phyloP scores from a whole-genome alignment of 1,284 basidiomycete genomes.

The Singerocomus inundabilis region DNA sequence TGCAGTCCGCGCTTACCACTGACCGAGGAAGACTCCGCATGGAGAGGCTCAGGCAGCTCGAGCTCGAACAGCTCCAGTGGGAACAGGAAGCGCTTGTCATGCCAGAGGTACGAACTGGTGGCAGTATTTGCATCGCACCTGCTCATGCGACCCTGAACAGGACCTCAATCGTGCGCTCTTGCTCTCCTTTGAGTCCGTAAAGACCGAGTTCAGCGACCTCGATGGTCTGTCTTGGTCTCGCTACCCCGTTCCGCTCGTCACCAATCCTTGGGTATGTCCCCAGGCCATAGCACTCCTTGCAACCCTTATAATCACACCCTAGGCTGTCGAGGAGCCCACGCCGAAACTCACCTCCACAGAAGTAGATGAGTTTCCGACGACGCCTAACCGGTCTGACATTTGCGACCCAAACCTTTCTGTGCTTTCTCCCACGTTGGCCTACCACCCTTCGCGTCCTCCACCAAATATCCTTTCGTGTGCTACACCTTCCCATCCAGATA shows the following conservation, averaged over 20 bases:
- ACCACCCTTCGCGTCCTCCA: constrained; percentile 8
- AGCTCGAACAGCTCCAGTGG: constrained; percentile 47
- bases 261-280: constrained; percentile 28
- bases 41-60: constrained; percentile 34
- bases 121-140: too few species aligned
- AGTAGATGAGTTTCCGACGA: constrained; percentile 14
- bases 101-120: constrained; percentile 40
- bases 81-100: constrained; percentile 49
- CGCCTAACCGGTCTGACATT: not conserved
- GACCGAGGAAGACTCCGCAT: constrained; percentile 31
- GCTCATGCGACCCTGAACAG: constrained; percentile 26
- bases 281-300: not conserved
- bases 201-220: constrained; percentile 48
- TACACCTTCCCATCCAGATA: constrained; percentile 36
- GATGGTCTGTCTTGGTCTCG: constrained; percentile 47
- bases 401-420: constrained; percentile 1
- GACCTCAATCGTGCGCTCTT: constrained; percentile 40
- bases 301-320: constrained; percentile 2
- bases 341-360: constrained; percentile 27
- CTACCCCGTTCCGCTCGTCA: constrained; percentile 21
- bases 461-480: constrained; percentile 22
- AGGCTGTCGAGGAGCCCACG: constrained; percentile 31
- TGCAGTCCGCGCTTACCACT: constrained; percentile 18
- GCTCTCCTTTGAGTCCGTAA: constrained; percentile 43
- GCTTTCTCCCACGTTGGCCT: constrained; percentile 12